Conservation (phyloP, 306 rosid species). For the Arachis stenosperma region DNA sequence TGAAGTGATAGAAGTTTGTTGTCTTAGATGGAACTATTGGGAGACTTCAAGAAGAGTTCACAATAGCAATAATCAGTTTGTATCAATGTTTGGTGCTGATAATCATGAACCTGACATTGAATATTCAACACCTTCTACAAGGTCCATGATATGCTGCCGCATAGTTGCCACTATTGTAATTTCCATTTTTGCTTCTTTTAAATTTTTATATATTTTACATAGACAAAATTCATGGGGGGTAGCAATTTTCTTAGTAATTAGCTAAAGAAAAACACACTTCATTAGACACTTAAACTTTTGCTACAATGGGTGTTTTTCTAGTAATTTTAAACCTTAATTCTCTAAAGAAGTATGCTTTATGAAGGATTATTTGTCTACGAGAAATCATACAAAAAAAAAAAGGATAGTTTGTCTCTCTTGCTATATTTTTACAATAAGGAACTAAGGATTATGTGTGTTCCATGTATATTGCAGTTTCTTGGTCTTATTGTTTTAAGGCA, state of each 20-base stretch:
- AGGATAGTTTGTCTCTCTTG: no score
- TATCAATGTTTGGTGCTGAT: slow-evolving; percentile 52
- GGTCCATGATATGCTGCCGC: slow-evolving; percentile 61
- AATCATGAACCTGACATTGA: slow-evolving; percentile 55
- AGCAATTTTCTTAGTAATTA: neutral
- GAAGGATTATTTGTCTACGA: no score
- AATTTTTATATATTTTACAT: slow-evolving; percentile 1
- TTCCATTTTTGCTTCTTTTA: slow-evolving; percentile 36
- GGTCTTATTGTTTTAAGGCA: slow-evolving; percentile 74
- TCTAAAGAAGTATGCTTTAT: no score
- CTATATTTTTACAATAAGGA: slow-evolving; percentile 14
- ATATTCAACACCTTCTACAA: slow-evolving; percentile 54
- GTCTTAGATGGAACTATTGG: slow-evolving; percentile 61
- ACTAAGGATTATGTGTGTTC: neutral
- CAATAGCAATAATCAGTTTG: slow-evolving; percentile 54
- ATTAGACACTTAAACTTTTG: no score
- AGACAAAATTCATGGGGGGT: neutral
- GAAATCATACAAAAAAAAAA: no score
- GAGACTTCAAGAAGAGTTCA: slow-evolving; percentile 66
- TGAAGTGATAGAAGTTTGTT: slow-evolving; percentile 18
- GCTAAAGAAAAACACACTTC: neutral
- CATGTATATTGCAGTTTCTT: slow-evolving; percentile 60
- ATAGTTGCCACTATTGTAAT: slow-evolving; percentile 68
- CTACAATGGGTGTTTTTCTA: no score
- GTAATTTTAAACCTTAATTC: no score